These are phyloP conservation scores for Lactarius quietus DNA, from an alignment of 768 basidiomycete species.

Conservation along the genomic window DNA sequence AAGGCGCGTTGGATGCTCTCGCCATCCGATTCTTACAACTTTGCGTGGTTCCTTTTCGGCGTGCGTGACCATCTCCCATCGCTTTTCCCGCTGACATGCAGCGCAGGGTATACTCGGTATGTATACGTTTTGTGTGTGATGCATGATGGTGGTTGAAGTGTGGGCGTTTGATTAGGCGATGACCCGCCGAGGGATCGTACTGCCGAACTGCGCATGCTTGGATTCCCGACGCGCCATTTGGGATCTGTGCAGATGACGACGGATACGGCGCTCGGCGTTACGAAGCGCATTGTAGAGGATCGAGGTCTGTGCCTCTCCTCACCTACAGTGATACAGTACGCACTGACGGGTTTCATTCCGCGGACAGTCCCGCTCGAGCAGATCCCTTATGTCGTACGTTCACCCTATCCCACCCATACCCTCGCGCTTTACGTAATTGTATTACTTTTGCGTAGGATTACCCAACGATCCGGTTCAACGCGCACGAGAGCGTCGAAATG, in stretches of 20 bases:
- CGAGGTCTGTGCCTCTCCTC: constrained; percentile 41
- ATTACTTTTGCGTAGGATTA: constrained; percentile 53
- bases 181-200: constrained; percentile 96
- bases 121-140: background rate
- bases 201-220: constrained; percentile 76
- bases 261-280: constrained; percentile 92
- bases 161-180: constrained; percentile 55
- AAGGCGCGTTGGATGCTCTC: constrained; percentile 65
- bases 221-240: constrained; percentile 84
- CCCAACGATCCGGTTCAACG: constrained; percentile 86
- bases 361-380: constrained; percentile 57
- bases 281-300: constrained; percentile 77
- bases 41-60: constrained; percentile 90
- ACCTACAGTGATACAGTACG: background rate
- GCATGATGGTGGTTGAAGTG: constrained; percentile 1
- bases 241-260: constrained; percentile 97
- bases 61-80: constrained; percentile 28
- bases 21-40: constrained; percentile 67
- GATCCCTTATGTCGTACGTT: constrained; percentile 70
- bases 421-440: background rate
- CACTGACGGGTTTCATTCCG: background rate
- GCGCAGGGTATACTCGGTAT: constrained; percentile 58
- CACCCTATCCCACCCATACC: background rate
- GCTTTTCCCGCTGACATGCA: background rate
- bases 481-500: constrained; percentile 94